Evolutionary conservation across 345 rosid species (phyloP).

Genomic region (Hevea brasiliensis): DNA sequence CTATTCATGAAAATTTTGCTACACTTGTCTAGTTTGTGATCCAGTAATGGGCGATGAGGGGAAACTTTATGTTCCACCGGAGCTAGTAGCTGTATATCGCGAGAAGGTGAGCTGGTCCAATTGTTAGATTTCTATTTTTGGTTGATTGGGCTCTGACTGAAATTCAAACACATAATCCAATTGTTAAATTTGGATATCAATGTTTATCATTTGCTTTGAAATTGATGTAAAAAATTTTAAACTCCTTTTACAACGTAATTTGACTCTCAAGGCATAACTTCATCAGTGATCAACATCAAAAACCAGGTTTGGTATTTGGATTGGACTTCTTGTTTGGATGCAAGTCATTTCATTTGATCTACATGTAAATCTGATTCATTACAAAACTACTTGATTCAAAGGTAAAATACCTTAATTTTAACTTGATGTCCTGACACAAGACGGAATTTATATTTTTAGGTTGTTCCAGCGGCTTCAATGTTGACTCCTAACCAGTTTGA

Average conservation of each 20-base stretch:
- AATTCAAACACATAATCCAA: too few species aligned
- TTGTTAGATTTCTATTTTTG: neutral
- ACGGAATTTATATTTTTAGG: constrained; percentile 46
- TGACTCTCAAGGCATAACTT: constrained; percentile 1
- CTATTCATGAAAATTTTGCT: constrained; percentile 18
- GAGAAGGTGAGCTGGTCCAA: constrained; percentile 61
- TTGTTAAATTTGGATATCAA: neutral
- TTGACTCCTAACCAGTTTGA: constrained; percentile 99
- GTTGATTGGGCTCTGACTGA: too few species aligned
- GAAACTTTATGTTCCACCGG: constrained; percentile 94
- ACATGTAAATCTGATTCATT: neutral
- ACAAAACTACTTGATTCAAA: neutral
- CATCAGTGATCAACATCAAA: neutral
- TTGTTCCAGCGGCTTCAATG: constrained; percentile 98
- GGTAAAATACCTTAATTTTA: neutral
- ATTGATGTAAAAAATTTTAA: neutral
- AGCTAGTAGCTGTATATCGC: constrained; percentile 76
- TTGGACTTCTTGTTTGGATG: neutral
- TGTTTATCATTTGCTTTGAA: neutral
- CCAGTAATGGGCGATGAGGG: constrained; percentile 99
- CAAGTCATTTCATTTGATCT: constrained; percentile 6
- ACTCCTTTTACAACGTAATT: neutral
- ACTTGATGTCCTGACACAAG: constrained; percentile 9
- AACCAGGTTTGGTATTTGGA: neutral
- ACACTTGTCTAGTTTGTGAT: constrained; percentile 75